Percentiles rank a stretch among this genome's conserved stretches.
These are phyloP conservation scores for Xerocomus potaroensis DNA, from an alignment of 768 basidiomycete species.

Conservation along the genomic window DNA sequence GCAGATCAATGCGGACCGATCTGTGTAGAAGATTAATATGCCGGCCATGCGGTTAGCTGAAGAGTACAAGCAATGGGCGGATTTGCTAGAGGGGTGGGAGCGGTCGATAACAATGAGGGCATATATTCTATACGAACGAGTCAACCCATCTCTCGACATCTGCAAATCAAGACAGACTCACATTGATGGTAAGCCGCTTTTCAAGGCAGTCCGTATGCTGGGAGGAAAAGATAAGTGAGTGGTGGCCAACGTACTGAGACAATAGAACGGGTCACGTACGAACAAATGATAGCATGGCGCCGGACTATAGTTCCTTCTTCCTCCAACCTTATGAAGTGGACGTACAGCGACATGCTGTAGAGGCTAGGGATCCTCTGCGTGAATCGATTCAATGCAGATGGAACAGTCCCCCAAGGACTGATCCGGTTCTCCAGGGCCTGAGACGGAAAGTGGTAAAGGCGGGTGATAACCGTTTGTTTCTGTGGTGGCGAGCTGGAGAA, in stretches of 20 bases:
- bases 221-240: background rate
- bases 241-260: background rate
- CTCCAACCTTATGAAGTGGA: constrained; percentile 34
- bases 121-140: constrained; percentile 60
- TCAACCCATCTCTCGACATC: background rate
- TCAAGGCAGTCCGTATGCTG: constrained; percentile 88
- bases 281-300: constrained; percentile 90
- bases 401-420: constrained; percentile 82
- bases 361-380: constrained; percentile 42
- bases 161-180: constrained; percentile 16
- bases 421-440: constrained; percentile 72
- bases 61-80: background rate
- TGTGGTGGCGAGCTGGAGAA: constrained; percentile 50
- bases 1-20: constrained; percentile 10
- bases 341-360: constrained; percentile 35
- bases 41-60: background rate
- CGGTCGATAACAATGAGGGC: constrained; percentile 84
- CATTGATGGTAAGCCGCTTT: constrained; percentile 80
- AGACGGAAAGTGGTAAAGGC: constrained; percentile 47
- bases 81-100: constrained; percentile 66
- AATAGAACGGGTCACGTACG: constrained; percentile 43
- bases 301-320: constrained; percentile 70
- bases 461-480: constrained; percentile 87
- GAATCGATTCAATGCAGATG: constrained; percentile 90
- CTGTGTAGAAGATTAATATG: background rate